phyloP scores from a whole-genome alignment of 305 asterid genomes.

The Fraxinus latifolia region DNA sequence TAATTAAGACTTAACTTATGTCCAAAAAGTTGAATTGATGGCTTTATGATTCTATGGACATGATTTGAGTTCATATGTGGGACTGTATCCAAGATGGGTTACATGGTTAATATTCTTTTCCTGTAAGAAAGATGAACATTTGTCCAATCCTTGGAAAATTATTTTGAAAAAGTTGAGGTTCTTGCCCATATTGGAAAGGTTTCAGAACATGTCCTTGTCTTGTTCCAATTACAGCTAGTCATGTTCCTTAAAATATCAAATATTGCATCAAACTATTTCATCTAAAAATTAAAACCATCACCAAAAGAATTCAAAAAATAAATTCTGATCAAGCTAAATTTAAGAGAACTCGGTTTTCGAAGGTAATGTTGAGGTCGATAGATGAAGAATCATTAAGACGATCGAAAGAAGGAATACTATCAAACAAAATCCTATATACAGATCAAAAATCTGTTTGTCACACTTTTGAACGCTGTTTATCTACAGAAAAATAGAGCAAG shows the following conservation, averaged over 20 bases:
- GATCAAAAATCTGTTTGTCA: background rate
- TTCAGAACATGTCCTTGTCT: conserved; percentile 34
- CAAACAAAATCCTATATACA: background rate
- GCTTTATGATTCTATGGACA: conserved; percentile 12
- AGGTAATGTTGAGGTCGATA: background rate
- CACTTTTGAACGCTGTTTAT: background rate
- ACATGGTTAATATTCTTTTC: conserved; percentile 20
- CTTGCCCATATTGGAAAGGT: background rate
- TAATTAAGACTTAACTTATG: background rate
- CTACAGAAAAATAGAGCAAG: background rate
- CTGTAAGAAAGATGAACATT: background rate
- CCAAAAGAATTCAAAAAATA: background rate
- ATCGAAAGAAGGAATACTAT: background rate
- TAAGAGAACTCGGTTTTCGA: background rate
- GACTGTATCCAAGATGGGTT: conserved; percentile 20
- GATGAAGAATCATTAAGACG: background rate
- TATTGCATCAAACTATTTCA: background rate
- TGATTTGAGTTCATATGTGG: conserved; percentile 27
- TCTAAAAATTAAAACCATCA: background rate
- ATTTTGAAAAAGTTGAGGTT: background rate
- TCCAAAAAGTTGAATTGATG: background rate
- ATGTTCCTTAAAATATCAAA: background rate
- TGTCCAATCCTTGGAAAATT: conserved; percentile 1
- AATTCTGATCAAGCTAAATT: background rate
- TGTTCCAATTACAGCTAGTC: conserved; percentile 13